Conservation (phyloP, 2,329 filamentous ascomycete species). For the Coniosporium tulheliwenetii region DNA sequence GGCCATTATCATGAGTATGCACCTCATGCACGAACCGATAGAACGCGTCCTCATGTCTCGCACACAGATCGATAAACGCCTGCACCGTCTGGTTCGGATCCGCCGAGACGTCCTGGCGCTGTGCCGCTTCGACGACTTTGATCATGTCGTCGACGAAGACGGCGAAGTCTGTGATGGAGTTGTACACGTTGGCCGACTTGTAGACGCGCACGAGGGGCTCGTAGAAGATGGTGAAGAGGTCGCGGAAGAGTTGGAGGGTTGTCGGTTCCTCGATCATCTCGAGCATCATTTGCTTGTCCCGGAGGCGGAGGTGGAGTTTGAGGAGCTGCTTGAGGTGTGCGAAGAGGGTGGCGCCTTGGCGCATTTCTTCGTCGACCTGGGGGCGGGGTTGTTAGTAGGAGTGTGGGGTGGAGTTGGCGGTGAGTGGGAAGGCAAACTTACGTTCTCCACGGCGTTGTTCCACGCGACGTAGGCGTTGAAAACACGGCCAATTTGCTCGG, state of each 20-base stretch:
- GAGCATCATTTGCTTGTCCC: constrained; percentile 96
- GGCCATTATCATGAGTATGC: constrained; percentile 86
- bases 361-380: constrained; percentile 65
- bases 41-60: constrained; percentile 88
- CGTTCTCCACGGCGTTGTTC: constrained; percentile 83
- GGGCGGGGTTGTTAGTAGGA: neutral
- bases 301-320: constrained; percentile 78
- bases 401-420: neutral
- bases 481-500: constrained; percentile 65
- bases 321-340: constrained; percentile 88
- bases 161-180: constrained; percentile 90
- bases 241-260: constrained; percentile 89
- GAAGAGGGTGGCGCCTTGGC: constrained; percentile 79
- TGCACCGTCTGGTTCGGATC: constrained; percentile 98
- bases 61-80: constrained; percentile 91
- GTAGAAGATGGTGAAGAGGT: constrained; percentile 97
- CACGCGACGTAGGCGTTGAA: constrained; percentile 95
- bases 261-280: constrained; percentile 88
- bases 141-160: constrained; percentile 89
- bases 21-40: constrained; percentile 99
- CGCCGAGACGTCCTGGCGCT: constrained; percentile 67
- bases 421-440: constrained; percentile 10
- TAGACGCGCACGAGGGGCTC: constrained; percentile 94
- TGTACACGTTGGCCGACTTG: constrained; percentile 97
- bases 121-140: constrained; percentile 53